phyloP scores from a whole-genome alignment of 768 basidiomycete species.

The Roridomyces roridus region DNA sequence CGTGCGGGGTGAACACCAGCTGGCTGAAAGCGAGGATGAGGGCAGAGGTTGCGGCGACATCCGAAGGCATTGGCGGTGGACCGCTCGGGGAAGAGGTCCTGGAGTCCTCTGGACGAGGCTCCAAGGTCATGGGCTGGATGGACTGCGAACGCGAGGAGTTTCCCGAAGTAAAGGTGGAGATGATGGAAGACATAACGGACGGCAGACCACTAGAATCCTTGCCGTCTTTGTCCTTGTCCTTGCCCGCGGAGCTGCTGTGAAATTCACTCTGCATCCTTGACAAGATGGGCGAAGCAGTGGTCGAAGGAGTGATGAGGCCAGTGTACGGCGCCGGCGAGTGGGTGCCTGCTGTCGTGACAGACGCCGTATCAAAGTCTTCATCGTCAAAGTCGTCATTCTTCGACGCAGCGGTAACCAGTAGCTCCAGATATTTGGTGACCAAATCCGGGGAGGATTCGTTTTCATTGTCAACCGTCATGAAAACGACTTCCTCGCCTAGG shows the following conservation, averaged over 20 bases:
- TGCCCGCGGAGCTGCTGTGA: slow-evolving; percentile 32
- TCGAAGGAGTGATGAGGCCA: slow-evolving; percentile 37
- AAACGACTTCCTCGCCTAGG: slow-evolving; percentile 72
- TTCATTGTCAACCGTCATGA: slow-evolving; percentile 49
- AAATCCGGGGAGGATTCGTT: slow-evolving; percentile 14
- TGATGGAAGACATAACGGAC: slow-evolving; percentile 63
- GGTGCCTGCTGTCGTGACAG: slow-evolving; percentile 44
- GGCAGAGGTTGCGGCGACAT: slow-evolving; percentile 66
- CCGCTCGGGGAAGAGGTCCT: slow-evolving; percentile 30
- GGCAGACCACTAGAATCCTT: slow-evolving; percentile 48
- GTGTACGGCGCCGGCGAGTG: slow-evolving; percentile 40
- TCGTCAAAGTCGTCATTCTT: slow-evolving; percentile 43
- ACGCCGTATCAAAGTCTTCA: slow-evolving; percentile 49
- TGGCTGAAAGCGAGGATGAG: slow-evolving; percentile 73
- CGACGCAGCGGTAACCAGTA: slow-evolving; percentile 47
- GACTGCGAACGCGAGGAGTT: slow-evolving; percentile 64
- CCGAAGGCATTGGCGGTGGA: slow-evolving; percentile 44
- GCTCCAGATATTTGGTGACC: slow-evolving; percentile 41
- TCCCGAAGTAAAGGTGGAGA: slow-evolving; percentile 65
- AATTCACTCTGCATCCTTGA: slow-evolving; percentile 68
- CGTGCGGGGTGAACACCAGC: slow-evolving; percentile 71
- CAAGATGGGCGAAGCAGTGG: slow-evolving; percentile 55
- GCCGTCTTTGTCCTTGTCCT: slow-evolving; percentile 47
- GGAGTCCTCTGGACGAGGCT: slow-evolving; percentile 39
- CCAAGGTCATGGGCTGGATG: slow-evolving; percentile 47